phyloP scores from a whole-genome alignment of 1,284 basidiomycete species.

The Ustilago hordei region DNA sequence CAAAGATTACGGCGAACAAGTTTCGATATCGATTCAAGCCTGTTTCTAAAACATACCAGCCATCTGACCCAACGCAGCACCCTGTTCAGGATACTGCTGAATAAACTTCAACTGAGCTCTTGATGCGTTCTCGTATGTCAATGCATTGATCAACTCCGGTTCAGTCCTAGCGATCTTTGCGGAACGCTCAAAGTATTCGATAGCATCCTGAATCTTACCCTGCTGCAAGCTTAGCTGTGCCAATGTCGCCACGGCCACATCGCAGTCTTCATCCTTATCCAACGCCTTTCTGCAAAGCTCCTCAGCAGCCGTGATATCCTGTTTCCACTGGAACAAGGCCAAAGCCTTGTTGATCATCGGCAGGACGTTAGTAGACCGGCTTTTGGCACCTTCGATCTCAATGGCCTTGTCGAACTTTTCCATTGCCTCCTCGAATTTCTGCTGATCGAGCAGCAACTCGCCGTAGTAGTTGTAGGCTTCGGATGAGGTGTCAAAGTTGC shows the following conservation, averaged over 20 bases:
- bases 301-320: slow-evolving; percentile 86
- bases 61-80: slow-evolving; percentile 62
- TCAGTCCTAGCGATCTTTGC: slow-evolving; percentile 90
- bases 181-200: slow-evolving; percentile 87
- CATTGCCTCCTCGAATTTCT: slow-evolving; percentile 88
- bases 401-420: slow-evolving; percentile 94
- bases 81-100: slow-evolving; percentile 66
- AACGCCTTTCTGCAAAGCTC: slow-evolving; percentile 88
- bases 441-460: slow-evolving; percentile 93
- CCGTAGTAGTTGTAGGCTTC: slow-evolving; percentile 77
- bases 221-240: slow-evolving; percentile 94
- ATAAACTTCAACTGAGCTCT: slow-evolving; percentile 66
- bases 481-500: slow-evolving; percentile 56
- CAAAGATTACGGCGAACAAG: not conserved
- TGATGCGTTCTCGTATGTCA: slow-evolving; percentile 81
- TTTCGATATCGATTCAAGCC: not conserved
- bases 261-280: slow-evolving; percentile 85
- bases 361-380: slow-evolving; percentile 60
- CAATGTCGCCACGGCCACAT: slow-evolving; percentile 93
- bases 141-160: slow-evolving; percentile 85
- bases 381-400: slow-evolving; percentile 79
- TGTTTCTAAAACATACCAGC: slow-evolving; percentile 51
- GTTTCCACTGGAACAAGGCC: slow-evolving; percentile 94
- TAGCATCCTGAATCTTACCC: slow-evolving; percentile 86
- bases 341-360: slow-evolving; percentile 98